Evolutionary conservation across 2,329 filamentous ascomycete genomes (phyloP), one percentile per base, ranked within the genome.

Genomic region (Cylindrodendrum hubeiense): DNA sequence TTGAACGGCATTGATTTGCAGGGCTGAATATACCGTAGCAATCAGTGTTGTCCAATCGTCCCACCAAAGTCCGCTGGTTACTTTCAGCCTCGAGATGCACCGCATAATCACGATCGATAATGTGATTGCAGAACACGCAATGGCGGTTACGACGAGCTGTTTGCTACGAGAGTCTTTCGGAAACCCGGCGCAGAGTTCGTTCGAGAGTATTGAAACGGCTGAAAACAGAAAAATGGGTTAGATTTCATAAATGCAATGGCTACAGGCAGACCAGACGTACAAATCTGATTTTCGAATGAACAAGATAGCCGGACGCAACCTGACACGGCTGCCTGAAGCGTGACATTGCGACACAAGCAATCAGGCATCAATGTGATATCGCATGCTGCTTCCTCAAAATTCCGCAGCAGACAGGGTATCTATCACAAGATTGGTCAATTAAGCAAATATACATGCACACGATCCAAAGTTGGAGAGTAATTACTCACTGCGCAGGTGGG

Each of bases 51-150:
- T 30, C 56, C 56, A 60, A 24, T 60, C 56, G 37, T 60, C 56
- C 56, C 19, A 60, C 56, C 56, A 60, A n/a, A 60, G 34, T 19
- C 24, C n/a, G 4, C 22, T 60, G 21, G 19, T 30, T 5, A 60
- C 46, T 12, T 15, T 43, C 3, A 41, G 10, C 34, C 56, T 10
- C n/a, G 56, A 17, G 15, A 60, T 13, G n/a, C 33, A 52, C 7
- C 56, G 33, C 21, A 60, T 13, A 7, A 52, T 4, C 5, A 60
- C 33, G 10, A 60, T 52, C 7, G 47, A 21, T 21, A 60, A 43
- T 2, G 33, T 52, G 5, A 39, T n/a, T 3, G 37, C 37, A n/a
- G 37, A 15, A 17, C 37, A 39, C 17, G 37, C 37, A 19, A 39
- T 39, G 2, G 17, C 15, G 15, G 37, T 39, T 39, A n/a, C 17